phyloP scores from a whole-genome alignment of 345 rosid species.

The Bruguiera sexangula region DNA sequence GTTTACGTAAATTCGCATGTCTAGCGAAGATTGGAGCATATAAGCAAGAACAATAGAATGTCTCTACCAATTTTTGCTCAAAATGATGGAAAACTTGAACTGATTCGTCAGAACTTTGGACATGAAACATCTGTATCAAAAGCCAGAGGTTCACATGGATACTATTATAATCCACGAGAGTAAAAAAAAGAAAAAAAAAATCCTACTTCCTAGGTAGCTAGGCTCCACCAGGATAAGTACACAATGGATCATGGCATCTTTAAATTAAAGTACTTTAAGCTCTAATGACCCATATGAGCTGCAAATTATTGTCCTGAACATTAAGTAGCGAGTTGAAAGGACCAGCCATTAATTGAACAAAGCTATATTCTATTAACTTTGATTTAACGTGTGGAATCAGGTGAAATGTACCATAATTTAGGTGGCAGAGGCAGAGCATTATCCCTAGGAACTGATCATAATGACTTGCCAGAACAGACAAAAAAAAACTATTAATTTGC shows the following conservation, averaged over 20 bases:
- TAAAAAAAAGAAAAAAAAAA: background rate
- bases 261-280: background rate
- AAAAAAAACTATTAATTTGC: too few relatives aligned
- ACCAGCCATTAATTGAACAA: too few relatives aligned
- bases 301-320: too few relatives aligned
- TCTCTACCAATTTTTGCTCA: too few relatives aligned
- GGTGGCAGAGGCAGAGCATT: slow-evolving; percentile 31
- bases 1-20: too few relatives aligned
- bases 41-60: too few relatives aligned
- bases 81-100: too few relatives aligned
- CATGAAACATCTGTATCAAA: background rate
- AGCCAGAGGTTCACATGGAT: background rate
- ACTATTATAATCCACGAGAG: background rate
- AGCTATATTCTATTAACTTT: background rate
- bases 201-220: background rate
- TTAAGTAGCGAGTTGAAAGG: too few relatives aligned
- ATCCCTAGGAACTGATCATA: slow-evolving; percentile 23
- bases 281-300: too few relatives aligned
- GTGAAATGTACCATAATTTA: slow-evolving; percentile 2
- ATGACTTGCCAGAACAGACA: slow-evolving; percentile 31
- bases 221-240: background rate
- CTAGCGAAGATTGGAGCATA: too few relatives aligned
- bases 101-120: too few relatives aligned
- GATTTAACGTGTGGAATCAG: slow-evolving; percentile 4
- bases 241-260: background rate